Base-by-base conservation (phyloP, 1,139 yeast genomes). In the Blastobotrys persicus region DNA sequence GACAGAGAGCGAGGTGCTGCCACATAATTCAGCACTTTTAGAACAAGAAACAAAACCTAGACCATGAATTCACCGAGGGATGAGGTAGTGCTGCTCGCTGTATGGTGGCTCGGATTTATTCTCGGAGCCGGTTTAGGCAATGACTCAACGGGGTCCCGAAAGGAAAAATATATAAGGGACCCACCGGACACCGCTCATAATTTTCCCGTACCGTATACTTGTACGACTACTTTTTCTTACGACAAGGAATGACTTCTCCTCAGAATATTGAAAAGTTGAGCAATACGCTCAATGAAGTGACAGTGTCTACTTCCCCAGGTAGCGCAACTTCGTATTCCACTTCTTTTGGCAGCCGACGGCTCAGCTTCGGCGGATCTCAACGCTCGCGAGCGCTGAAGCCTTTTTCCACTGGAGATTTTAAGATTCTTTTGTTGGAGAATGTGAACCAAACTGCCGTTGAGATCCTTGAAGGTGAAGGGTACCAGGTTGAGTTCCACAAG, bases 401-500 rank as follows among this genome's bases (percentile, higher is more conserved):
- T 17, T 88, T 88, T 67, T 81, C 88, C 55, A 85, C 95, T 51
- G 94, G 92, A 55, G 98, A 92, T 66, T 85, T 92, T 70, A 92
- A 89, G 73, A 87, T 94, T 56, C 76, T 92, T 62, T 73, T 92
- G 59, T 76, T 92, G 56, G 99, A 92, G 73, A 92, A 92, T 65
- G 96, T 92, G 60, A 92, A 94, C 69, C 77, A 79, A 69, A 88
- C 97, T 45, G 99, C 98, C 47, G 80, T 92, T 58, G 81, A 84
- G 48, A 88, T 89, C 57, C 85, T 92, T 72, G 78, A 77, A 55
- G 78, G 77, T 49, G 97, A 92, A 75, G 98, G 98, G 50, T 92
- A 92, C 74, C 98, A 94, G 73, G 96, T 94, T 46, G 98, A 92
- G 68, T 88, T 87, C 72, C 81, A 85, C 76, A 92, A 89, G 74